Conservation (phyloP, 495 filamentous ascomycete species). For the Hypoxylon rickii region DNA sequence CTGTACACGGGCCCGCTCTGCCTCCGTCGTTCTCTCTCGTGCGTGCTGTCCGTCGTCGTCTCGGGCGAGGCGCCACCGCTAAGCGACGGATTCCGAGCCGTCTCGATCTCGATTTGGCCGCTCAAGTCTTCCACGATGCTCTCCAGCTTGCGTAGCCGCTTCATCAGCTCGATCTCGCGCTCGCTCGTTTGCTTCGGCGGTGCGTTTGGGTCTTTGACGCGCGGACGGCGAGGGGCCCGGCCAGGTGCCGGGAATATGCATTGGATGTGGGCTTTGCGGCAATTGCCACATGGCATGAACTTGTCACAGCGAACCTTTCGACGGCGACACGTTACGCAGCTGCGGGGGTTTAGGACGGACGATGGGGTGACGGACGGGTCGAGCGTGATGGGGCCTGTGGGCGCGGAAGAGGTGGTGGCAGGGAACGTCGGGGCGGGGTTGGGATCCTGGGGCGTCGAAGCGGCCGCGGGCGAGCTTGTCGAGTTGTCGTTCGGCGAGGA, state of each 20-base stretch:
- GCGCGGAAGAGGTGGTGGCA: slow-evolving; percentile 13
- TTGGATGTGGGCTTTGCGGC: slow-evolving; percentile 73
- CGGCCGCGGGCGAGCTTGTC: slow-evolving; percentile 17
- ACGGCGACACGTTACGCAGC: slow-evolving; percentile 82
- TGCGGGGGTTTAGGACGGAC: slow-evolving; percentile 63
- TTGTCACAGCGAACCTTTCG: slow-evolving; percentile 92
- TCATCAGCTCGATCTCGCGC: slow-evolving; percentile 76
- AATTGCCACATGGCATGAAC: slow-evolving; percentile 80
- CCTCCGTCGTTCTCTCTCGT: slow-evolving; percentile 38
- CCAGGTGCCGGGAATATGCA: slow-evolving; percentile 86
- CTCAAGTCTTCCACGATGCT: slow-evolving; percentile 74
- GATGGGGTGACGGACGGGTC: slow-evolving; percentile 47
- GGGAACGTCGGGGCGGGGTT: no score
- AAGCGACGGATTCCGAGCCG: slow-evolving; percentile 42
- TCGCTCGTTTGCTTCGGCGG: slow-evolving; percentile 58
- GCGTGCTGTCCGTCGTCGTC: slow-evolving; percentile 22
- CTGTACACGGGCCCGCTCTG: slow-evolving; percentile 27
- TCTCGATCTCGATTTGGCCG: slow-evolving; percentile 57
- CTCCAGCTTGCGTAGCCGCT: slow-evolving; percentile 76
- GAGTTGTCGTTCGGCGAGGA: slow-evolving; percentile 34
- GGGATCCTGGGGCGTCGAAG: slow-evolving; percentile 26
- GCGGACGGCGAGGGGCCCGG: slow-evolving; percentile 72
- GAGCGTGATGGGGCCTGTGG: slow-evolving; percentile 46
- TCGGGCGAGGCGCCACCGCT: slow-evolving; percentile 49
- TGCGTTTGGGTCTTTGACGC: slow-evolving; percentile 61